Conservation (phyloP, 768 basidiomycete genomes). For the Fibroporia radiculosa region DNA sequence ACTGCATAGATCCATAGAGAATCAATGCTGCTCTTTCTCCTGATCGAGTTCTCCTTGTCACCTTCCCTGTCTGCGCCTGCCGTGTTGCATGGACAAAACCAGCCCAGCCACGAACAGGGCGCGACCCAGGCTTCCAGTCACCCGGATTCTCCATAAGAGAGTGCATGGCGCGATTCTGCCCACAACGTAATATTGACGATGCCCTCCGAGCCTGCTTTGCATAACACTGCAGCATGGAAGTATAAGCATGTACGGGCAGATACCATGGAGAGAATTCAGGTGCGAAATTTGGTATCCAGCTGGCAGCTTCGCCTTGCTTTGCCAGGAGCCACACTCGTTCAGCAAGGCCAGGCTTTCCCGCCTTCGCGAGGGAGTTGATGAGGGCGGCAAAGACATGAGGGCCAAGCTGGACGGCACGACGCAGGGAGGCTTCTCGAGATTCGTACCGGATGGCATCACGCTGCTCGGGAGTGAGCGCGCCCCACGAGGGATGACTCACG, state of each 20-base stretch:
- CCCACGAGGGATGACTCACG: slow-evolving; percentile 33
- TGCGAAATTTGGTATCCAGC: slow-evolving; percentile 30
- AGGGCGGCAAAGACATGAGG: slow-evolving; percentile 53
- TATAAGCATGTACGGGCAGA: slow-evolving; percentile 61
- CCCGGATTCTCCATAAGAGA: not conserved
- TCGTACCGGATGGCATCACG: slow-evolving; percentile 12
- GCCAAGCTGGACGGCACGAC: slow-evolving; percentile 42
- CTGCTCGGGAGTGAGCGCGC: slow-evolving; percentile 19
- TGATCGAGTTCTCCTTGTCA: not conserved
- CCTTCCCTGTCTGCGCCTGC: not conserved
- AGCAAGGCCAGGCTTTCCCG: slow-evolving; percentile 44
- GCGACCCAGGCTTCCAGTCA: not conserved
- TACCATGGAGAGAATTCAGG: slow-evolving; percentile 44
- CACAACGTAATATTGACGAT: slow-evolving; percentile 10
- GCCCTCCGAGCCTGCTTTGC: slow-evolving; percentile 33
- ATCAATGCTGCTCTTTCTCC: slow-evolving; percentile 17
- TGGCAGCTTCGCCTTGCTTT: slow-evolving; percentile 47
- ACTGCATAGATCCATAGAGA: slow-evolving; percentile 22
- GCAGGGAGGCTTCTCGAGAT: slow-evolving; percentile 25
- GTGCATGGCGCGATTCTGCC: not conserved
- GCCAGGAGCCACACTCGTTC: slow-evolving; percentile 62
- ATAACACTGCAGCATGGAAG: slow-evolving; percentile 62
- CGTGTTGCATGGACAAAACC: slow-evolving; percentile 4
- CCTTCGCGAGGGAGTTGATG: slow-evolving; percentile 53
- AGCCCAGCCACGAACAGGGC: slow-evolving; percentile 3